These are phyloP conservation scores for Alternaria sp. DNA, from an alignment of 2,329 filamentous ascomycete species.

Conservation along the genomic window DNA sequence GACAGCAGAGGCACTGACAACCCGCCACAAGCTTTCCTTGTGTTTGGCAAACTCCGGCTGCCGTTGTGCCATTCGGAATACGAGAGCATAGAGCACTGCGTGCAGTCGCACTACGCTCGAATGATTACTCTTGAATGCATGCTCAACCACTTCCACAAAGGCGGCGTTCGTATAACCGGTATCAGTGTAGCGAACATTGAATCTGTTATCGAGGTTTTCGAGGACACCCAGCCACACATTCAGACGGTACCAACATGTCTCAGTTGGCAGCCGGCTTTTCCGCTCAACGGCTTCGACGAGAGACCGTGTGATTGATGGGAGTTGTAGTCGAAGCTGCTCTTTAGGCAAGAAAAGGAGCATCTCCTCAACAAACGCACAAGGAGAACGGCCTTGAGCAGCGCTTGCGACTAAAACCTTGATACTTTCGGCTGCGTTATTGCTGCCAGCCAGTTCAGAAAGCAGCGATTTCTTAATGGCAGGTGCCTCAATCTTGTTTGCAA, in stretches of 20 bases:
- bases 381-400: slow-evolving; percentile 5
- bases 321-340: slow-evolving; percentile 11
- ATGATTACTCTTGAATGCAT: slow-evolving; percentile 1
- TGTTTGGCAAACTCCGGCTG: not conserved
- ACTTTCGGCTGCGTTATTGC: not conserved
- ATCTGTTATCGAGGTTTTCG: slow-evolving; percentile 21
- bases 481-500: slow-evolving; percentile 21
- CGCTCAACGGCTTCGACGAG: slow-evolving; percentile 13
- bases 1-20: slow-evolving; percentile 1
- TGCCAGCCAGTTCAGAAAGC: slow-evolving; percentile 7
- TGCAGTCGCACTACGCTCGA: not conserved
- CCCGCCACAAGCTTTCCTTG: slow-evolving; percentile 8
- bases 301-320: slow-evolving; percentile 17
- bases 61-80: slow-evolving; percentile 6
- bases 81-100: slow-evolving; percentile 10
- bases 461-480: slow-evolving; percentile 7
- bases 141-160: slow-evolving; percentile 5
- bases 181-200: not conserved
- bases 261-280: not conserved
- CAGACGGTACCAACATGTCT: slow-evolving; percentile 7
- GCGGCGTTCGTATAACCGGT: not conserved
- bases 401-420: slow-evolving; percentile 2
- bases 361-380: slow-evolving; percentile 10
- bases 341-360: slow-evolving; percentile 25
- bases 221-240: slow-evolving; percentile 33